These are phyloP conservation scores for Arthrobotrys sphaeroides DNA, from an alignment of 2,329 filamentous ascomycete species.

Conservation along the genomic window DNA sequence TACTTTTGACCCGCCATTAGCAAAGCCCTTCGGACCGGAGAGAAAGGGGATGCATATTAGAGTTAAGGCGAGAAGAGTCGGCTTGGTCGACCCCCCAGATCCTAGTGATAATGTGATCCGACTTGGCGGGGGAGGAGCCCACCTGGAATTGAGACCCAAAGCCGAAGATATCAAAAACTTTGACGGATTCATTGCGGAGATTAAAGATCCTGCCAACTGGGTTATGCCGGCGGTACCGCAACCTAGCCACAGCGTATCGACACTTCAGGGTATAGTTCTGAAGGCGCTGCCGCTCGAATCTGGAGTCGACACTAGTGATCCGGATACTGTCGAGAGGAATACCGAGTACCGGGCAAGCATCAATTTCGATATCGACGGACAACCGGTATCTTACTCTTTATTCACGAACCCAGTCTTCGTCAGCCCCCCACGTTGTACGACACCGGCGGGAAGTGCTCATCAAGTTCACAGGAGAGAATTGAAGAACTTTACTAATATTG, in stretches of 20 bases:
- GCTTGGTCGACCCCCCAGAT: slow-evolving; percentile 33
- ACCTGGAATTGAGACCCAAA: neutral
- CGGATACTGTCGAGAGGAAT: slow-evolving; percentile 12
- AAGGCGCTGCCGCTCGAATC: slow-evolving; percentile 31
- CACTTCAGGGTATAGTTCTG: neutral
- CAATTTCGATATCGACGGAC: slow-evolving; percentile 27
- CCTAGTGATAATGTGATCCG: slow-evolving; percentile 29
- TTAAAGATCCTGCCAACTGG: slow-evolving; percentile 28
- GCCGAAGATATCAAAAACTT: slow-evolving; percentile 22
- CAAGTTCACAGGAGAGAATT: slow-evolving; percentile 25
- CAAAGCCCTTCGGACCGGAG: neutral
- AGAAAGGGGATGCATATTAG: slow-evolving; percentile 24
- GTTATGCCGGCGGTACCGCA: neutral
- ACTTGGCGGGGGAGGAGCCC: slow-evolving; percentile 7
- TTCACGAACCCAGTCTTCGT: slow-evolving; percentile 46
- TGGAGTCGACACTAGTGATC: slow-evolving; percentile 19
- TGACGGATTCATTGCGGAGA: slow-evolving; percentile 1
- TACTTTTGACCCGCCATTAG: slow-evolving; percentile 20
- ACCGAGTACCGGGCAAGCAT: slow-evolving; percentile 42
- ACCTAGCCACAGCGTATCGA: neutral
- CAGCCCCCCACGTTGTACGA: slow-evolving; percentile 12
- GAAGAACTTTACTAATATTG: neutral
- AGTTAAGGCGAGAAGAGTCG: slow-evolving; percentile 18
- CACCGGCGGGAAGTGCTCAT: neutral
- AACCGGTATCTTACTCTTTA: slow-evolving; percentile 18